Evolutionary conservation across 2,329 filamentous ascomycete species (phyloP), one percentile per base, ranked within the genome.

Genomic region (Pestalotiopsis sp.): DNA sequence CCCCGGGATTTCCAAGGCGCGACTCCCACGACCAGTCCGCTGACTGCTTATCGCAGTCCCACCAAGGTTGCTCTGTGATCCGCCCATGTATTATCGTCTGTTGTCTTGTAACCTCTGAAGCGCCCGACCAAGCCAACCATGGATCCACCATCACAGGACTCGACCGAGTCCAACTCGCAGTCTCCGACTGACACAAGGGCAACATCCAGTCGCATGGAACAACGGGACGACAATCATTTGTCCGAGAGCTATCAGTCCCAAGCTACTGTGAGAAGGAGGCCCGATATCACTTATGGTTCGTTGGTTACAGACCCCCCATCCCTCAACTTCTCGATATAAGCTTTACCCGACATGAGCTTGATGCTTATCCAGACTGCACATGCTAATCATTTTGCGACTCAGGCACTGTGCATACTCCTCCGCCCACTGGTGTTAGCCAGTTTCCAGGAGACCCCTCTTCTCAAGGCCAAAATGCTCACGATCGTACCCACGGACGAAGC

Each of bases 251-350:
- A 84, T 73, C 87, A 89, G 75, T 88, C 88, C 23, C 85, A 85
- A 25, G 89, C 90, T 68, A 90, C 89, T 17, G 82, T 90, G 72
- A 85, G 89, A 72, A 84, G 87, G 73, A 84, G 86, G 72, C 83
- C 86, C 68, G 89, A 91, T 72, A 73, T 73, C 27, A 80, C 79
- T 25, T 90, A 90, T 80, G 89, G 89, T 91, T 80, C 69, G 84
- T 65, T 80, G 41, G 36, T 57, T 64, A 62, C 58, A 23, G n/a
- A 61, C 20, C 31, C 58, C 68, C 57, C 36, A 12, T 67, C 23
- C 27, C 61, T 36, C 45, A 7, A 36, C 31, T 56, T 36, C 25
- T 38, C 60, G 31, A 36, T 6, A 20, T 17, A 40, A 64, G 40
- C 31, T 17, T 27, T 23, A 25, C n/a, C 23, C 61, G 13, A n/a